Evolutionary conservation across 177 flowering plant genomes (phyloP).

Genomic region (Telopea speciosissima): DNA sequence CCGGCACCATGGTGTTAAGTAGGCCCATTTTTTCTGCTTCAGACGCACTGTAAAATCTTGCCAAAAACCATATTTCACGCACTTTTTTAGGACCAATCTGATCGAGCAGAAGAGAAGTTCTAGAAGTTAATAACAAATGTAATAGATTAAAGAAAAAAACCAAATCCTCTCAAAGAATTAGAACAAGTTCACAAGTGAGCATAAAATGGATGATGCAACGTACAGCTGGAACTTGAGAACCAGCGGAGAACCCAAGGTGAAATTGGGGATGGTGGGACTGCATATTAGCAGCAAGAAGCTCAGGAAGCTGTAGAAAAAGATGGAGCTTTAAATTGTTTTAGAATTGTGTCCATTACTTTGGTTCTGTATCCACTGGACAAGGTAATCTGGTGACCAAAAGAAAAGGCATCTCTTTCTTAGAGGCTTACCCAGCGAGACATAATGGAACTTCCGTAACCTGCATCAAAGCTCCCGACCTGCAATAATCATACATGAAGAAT

Average conservation of each 20-base stretch:
- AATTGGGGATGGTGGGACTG: not conserved
- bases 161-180: not conserved
- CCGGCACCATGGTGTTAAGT: constrained; percentile 80
- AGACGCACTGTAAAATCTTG: constrained; percentile 79
- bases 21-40: constrained; percentile 98
- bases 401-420: not conserved
- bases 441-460: constrained; percentile 94
- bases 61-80: constrained; percentile 91
- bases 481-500: constrained; percentile 4
- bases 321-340: too few species aligned
- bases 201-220: too few species aligned
- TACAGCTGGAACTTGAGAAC: too few species aligned
- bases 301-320: too few species aligned
- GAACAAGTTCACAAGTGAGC: not conserved
- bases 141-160: not conserved
- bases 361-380: not conserved
- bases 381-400: not conserved
- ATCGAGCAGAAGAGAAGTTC: constrained; percentile 6
- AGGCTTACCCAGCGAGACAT: constrained; percentile 94
- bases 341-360: not conserved
- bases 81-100: constrained; percentile 96
- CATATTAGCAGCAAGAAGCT: too few species aligned
- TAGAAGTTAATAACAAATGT: not conserved
- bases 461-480: constrained; percentile 99
- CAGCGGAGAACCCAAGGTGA: not conserved